These are phyloP conservation scores for Rehmannia glutinosa DNA, from an alignment of 257 asterid genomes.

Conservation along the genomic window DNA sequence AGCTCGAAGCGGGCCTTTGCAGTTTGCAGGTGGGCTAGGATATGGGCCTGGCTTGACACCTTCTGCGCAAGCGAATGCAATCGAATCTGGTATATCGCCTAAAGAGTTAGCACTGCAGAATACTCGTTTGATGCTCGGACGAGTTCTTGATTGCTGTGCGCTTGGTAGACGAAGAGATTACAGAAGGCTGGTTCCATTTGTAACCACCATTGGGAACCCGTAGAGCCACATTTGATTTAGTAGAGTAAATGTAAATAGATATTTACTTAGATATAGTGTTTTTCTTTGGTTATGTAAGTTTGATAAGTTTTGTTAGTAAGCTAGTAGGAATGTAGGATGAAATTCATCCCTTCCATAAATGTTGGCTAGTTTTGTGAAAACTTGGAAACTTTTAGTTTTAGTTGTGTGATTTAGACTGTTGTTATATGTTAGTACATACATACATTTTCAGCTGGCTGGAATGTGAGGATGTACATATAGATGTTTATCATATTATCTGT, in stretches of 20 bases:
- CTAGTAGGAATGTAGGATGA: slow-evolving; percentile 24
- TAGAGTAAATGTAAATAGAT: slow-evolving; percentile 36
- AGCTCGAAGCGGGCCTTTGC: slow-evolving; percentile 96
- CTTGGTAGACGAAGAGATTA: slow-evolving; percentile 94
- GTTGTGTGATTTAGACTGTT: slow-evolving; percentile 22
- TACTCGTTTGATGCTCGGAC: slow-evolving; percentile 84
- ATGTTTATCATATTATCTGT: not conserved
- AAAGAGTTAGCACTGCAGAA: slow-evolving; percentile 79
- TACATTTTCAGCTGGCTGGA: slow-evolving; percentile 27
- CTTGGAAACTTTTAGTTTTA: slow-evolving; percentile 17
- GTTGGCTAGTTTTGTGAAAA: slow-evolving; percentile 21
- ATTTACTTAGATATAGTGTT: slow-evolving; percentile 25
- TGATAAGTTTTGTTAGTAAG: slow-evolving; percentile 30
- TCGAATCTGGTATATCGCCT: slow-evolving; percentile 58
- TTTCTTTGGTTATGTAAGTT: slow-evolving; percentile 22
- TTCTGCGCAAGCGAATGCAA: slow-evolving; percentile 31
- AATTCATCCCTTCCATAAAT: slow-evolving; percentile 15
- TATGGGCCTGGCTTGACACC: slow-evolving; percentile 40
- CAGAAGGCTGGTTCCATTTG: slow-evolving; percentile 88
- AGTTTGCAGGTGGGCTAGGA: slow-evolving; percentile 62
- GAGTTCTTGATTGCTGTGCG: slow-evolving; percentile 83
- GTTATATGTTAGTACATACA: slow-evolving; percentile 1
- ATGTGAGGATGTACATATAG: slow-evolving; percentile 38
- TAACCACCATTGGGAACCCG: slow-evolving; percentile 61
- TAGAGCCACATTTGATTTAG: slow-evolving; percentile 29